Base-by-base conservation (phyloP, 2,329 filamentous ascomycete species). In the Alternaria rosae region DNA sequence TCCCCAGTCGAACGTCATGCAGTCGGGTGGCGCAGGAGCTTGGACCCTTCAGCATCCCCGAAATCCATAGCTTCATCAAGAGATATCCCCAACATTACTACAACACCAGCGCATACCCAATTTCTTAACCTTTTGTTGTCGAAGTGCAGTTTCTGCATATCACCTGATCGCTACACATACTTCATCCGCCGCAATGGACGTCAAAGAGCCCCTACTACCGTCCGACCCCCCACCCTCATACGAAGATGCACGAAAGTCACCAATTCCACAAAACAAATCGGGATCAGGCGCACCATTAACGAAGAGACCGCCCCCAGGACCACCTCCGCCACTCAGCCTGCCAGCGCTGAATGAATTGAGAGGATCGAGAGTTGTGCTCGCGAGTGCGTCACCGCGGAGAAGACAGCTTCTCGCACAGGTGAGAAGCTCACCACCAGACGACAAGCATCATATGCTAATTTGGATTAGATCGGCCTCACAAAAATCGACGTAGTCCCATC, bases 401-500 rank as follows among this genome's bases (percentile, higher is more conserved):
- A 91, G 90, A 79, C 90, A 92, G 66, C 88, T 99, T 10, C 87
- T 99, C 43, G 87, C 88, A 52, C 90, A 91, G 80, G 88, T 91
- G 79, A 43, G 73, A 11, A n/a, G 4, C 42, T 15, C 5, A 20
- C 69, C 42, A 28, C 20, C 23, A 7, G n/a, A 3, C 42, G n/a
- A n/a, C n/a, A n/a, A n/a, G n/a, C n/a, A n/a, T n/a, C 13, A 26
- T 2, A 17, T 25, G 15, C 48, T 64, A 23, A 64, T 10, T 1
- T n/a, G 25, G 17, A 15, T 4, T 78, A 94, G 86, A 86, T 97
- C 62, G 93, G 94, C 68, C 87, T 98, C 11, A 86, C 85, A 3
- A 90, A 93, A 75, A 81, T 97, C 75, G 94, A 98, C 80, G 88
- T 97, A 73, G 86, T 90, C 63, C 93, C 95, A 15, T 97, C 93